Base-by-base conservation (phyloP, 148 eudicot genomes). In the Camellia lanceoleosa region DNA sequence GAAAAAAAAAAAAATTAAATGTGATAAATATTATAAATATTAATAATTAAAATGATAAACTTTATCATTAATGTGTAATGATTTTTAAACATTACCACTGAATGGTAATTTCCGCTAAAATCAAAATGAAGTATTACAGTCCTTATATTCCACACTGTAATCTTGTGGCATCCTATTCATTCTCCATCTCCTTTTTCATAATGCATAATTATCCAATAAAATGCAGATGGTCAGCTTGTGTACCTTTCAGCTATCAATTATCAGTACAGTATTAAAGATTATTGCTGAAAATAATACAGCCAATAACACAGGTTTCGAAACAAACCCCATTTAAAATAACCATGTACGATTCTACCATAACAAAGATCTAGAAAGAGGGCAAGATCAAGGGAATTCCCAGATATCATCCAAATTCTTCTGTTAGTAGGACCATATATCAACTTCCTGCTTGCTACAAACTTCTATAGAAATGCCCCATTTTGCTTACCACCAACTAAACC, bases 401-500 rank as follows among this genome's bases (percentile, higher is more conserved):
- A 73, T 20, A 49, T 47, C 74, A 20, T 71, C 10, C 58, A 73
- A 13, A 73, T 30, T 38, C 76, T 55, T 56, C 46, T 72, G 41
- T 14, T 19, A 71, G 75, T 41, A 73, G 44, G 12, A 55, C 46
- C 44, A 54, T 30, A 55, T 73, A 16, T n/a, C 41, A 71, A 71
- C 74, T 18, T 16, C 74, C 59, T 4, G 38, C 74, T 20, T 14
- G 38, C 30, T 10, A 51, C 19, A 52, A 72, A 54, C 7, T 9
- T 71, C 18, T 11, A 12, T 23, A 12, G 61, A 73, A 23, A 73
- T 58, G 9, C 49, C 19, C 49, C 64, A 41, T 58, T 74, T 58
- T 54, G 11, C 55, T 13, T 2, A 55, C 20, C n/a, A 20, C 20
- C n/a, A 20, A 54, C 76, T 55, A 13, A 23, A 73, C 76, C 62